Evolutionary conservation across 1,139 yeast genomes (phyloP), one percentile per base, ranked within the genome.

Genomic region (Hemisphaericaspora subhashii): DNA sequence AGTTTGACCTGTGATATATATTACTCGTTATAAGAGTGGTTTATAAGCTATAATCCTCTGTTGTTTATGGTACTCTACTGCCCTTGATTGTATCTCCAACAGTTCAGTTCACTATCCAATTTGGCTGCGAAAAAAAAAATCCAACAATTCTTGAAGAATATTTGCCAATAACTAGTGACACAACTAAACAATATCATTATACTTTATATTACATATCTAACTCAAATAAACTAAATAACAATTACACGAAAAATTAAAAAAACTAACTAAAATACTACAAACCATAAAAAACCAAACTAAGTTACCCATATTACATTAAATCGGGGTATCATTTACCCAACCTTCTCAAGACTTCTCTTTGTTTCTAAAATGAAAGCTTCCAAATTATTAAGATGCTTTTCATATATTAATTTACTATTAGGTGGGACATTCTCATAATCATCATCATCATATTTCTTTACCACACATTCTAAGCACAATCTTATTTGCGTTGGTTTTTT

Each of bases 321-420:
- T 20, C 25, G 11, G 11, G 11, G 5, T 9, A 23, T 8, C 4
- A 23, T 21, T 16, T 17, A 16, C 31, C 2, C 12, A 15, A 33
- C 9, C 17, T 40, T 37, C 12, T 23, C 33, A 24, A 46, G 33
- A 26, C 45, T 46, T 22, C 34, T 29, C 30, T 45, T 50, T 5
- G 54, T 44, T 25, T 46, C 46, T 12, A 39, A 35, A 13, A 53
- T 39, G 32, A 59, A 46, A 15, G 42, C 47, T 30, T 43, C 47
- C 53, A 60, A 50, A 13, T 50, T 51, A 3, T 49, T 40, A 4
- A 60, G 60, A 16, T 48, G 46, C 24, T 38, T 39, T 33, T 54
- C 59, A 37, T 54, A 53, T 25, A 62, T 44, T 29, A 63, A 44
- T 11, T 42, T 42, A 0, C 64, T 55, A 2, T 53, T 57, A 5